phyloP scores from a whole-genome alignment of 2,329 filamentous ascomycete genomes.

The Xylaria sp. region DNA sequence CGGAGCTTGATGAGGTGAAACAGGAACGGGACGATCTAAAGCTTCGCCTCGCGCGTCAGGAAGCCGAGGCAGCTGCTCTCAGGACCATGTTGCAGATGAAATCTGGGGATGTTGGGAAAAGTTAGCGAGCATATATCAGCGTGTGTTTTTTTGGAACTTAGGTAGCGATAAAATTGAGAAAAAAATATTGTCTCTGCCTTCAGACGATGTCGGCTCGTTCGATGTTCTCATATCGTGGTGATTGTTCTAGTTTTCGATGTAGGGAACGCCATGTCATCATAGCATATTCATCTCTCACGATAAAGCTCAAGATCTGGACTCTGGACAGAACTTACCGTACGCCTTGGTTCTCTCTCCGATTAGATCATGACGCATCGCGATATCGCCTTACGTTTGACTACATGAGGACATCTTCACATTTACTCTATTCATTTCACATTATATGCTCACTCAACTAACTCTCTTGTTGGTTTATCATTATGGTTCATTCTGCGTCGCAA shows the following conservation, averaged over 20 bases:
- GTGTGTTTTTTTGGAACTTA: constrained; percentile 32
- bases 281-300: not conserved
- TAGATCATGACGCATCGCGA: constrained; percentile 5
- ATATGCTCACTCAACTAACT: constrained; percentile 4
- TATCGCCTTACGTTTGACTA: constrained; percentile 1
- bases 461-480: constrained; percentile 14
- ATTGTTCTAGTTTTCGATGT: constrained; percentile 40
- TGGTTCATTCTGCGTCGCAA: constrained; percentile 32
- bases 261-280: constrained; percentile 49
- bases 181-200: constrained; percentile 37
- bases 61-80: constrained; percentile 72
- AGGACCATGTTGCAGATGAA: constrained; percentile 59
- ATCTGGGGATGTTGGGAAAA: constrained; percentile 42
- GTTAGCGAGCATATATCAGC: constrained; percentile 26
- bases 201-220: constrained; percentile 50
- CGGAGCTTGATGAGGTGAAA: constrained; percentile 66
- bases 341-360: not conserved
- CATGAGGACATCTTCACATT: not conserved
- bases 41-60: constrained; percentile 69
- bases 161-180: constrained; percentile 37
- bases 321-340: constrained; percentile 19
- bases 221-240: constrained; percentile 41
- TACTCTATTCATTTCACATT: constrained; percentile 1
- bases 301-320: not conserved
- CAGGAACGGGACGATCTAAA: constrained; percentile 71